Evolutionary conservation across 2,329 filamentous ascomycete genomes (phyloP).

Genomic region (Moelleriella libera): DNA sequence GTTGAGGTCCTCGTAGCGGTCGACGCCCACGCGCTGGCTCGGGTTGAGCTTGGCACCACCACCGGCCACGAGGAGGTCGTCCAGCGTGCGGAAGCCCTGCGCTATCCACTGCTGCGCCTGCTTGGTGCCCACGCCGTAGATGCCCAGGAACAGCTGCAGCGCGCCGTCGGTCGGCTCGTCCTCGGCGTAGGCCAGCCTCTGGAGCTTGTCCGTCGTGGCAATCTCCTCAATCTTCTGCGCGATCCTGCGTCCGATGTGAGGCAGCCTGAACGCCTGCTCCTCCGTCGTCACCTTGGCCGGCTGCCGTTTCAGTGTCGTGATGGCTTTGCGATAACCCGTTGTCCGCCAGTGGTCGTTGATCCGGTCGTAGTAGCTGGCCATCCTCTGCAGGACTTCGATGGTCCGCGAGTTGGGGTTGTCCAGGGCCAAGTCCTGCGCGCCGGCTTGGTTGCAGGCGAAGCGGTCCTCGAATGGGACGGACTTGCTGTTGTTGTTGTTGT

Average conservation of each 20-base stretch:
- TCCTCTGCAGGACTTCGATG: conserved; percentile 62
- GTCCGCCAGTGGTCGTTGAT: conserved; percentile 67
- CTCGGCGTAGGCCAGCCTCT: conserved; percentile 56
- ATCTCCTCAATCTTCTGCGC: conserved; percentile 87
- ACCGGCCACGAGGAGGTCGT: too few species aligned
- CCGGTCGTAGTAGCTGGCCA: conserved; percentile 64
- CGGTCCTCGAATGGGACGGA: conserved; percentile 26
- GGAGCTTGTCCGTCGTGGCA: conserved; percentile 55
- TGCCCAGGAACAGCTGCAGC: conserved; percentile 56
- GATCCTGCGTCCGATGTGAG: conserved; percentile 56
- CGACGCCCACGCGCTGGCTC: conserved; percentile 63
- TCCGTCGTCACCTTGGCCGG: conserved; percentile 48
- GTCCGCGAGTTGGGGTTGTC: conserved; percentile 61
- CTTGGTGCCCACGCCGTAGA: conserved; percentile 63
- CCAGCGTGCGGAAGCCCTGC: conserved; percentile 58
- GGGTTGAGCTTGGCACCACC: conserved; percentile 50
- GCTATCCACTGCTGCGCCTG: conserved; percentile 66
- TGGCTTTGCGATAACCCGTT: conserved; percentile 62
- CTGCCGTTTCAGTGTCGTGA: conserved; percentile 58
- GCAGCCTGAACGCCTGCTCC: conserved; percentile 53
- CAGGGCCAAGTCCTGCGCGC: conserved; percentile 25
- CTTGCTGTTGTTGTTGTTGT: conserved; percentile 9
- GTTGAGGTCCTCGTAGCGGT: conserved; percentile 68
- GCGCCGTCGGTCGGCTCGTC: conserved; percentile 50
- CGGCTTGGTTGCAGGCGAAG: conserved; percentile 41